Conservation (phyloP, 2,329 filamentous ascomycete genomes). For the Botryosphaeria agaves region DNA sequence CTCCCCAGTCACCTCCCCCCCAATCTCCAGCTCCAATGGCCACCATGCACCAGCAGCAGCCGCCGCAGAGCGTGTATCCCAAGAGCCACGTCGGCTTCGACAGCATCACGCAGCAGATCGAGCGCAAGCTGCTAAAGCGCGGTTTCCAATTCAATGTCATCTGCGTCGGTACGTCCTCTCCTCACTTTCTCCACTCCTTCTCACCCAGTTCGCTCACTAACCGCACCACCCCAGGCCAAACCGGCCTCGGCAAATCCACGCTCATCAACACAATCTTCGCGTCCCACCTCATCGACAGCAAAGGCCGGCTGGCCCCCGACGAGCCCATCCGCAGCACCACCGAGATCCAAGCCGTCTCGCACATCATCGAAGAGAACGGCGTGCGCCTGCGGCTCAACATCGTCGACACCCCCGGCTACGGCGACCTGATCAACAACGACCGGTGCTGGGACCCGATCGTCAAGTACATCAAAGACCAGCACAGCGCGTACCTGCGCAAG, state of each 20-base stretch:
- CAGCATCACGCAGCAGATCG: slow-evolving; percentile 98
- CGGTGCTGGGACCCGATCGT: slow-evolving; percentile 99
- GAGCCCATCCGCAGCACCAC: slow-evolving; percentile 91
- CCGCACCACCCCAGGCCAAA: slow-evolving; percentile 55
- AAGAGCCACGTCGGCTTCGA: slow-evolving; percentile 99
- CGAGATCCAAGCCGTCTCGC: slow-evolving; percentile 93
- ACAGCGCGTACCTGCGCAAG: slow-evolving; percentile 97
- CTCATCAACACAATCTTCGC: slow-evolving; percentile 99
- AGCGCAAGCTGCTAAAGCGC: slow-evolving; percentile 98
- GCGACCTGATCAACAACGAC: slow-evolving; percentile 98
- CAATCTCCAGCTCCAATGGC: slow-evolving; percentile 32
- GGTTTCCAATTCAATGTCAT: slow-evolving; percentile 99
- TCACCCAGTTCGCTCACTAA: slow-evolving; percentile 8
- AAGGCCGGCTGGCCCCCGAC: slow-evolving; percentile 82
- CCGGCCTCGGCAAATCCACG: slow-evolving; percentile 94
- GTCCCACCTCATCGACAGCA: slow-evolving; percentile 97
- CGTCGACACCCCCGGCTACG: slow-evolving; percentile 95
- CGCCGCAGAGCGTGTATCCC: slow-evolving; percentile 49
- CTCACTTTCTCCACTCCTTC: neutral
- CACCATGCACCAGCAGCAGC: slow-evolving; percentile 41
- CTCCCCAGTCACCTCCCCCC: neutral
- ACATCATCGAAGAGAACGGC: slow-evolving; percentile 99
- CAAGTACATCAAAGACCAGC: slow-evolving; percentile 99
- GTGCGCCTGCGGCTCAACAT: slow-evolving; percentile 96
- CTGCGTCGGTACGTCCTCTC: slow-evolving; percentile 68